A percentile compares a stretch with the other conserved stretches of the same genome.
These are phyloP conservation scores for Colletotrichum truncatum DNA, from an alignment of 2,329 filamentous ascomycete genomes.

Conservation along the genomic window DNA sequence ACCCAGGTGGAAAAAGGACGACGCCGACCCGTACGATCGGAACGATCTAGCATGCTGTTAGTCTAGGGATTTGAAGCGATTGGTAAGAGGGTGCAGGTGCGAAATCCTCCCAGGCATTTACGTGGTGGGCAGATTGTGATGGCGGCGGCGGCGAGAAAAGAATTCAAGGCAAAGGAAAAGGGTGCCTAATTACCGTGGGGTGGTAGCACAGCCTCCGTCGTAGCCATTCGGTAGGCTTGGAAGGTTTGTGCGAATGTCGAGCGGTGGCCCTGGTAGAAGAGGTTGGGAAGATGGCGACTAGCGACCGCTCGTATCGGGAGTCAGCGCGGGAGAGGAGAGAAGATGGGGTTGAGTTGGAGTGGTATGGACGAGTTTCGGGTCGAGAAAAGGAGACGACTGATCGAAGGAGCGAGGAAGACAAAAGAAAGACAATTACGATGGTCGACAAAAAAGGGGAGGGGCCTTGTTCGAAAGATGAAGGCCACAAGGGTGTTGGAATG, in stretches of 20 bases:
- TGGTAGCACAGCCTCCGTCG: conserved; percentile 31
- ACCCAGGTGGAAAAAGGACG: conserved; percentile 94
- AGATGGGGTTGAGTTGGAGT: background rate
- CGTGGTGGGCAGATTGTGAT: background rate
- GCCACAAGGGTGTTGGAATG: background rate
- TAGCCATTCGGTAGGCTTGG: conserved; percentile 33
- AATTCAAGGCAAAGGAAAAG: background rate
- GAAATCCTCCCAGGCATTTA: background rate
- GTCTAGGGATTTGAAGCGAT: conserved; percentile 34
- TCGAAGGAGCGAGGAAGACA: background rate
- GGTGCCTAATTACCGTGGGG: conserved; percentile 32
- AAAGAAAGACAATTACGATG: background rate
- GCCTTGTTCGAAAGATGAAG: conserved; percentile 3
- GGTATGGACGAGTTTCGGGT: background rate
- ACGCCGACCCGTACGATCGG: conserved; percentile 71
- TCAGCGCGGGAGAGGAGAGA: background rate
- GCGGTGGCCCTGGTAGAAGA: background rate
- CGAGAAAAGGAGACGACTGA: background rate
- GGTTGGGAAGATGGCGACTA: background rate
- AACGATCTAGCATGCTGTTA: conserved; percentile 67
- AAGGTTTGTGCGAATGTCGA: background rate
- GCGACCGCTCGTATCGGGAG: background rate
- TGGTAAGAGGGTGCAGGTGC: background rate
- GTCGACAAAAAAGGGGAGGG: background rate
- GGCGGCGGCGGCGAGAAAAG: background rate